phyloP scores from a whole-genome alignment of 2,329 filamentous ascomycete genomes.

The Volutella citrinella region DNA sequence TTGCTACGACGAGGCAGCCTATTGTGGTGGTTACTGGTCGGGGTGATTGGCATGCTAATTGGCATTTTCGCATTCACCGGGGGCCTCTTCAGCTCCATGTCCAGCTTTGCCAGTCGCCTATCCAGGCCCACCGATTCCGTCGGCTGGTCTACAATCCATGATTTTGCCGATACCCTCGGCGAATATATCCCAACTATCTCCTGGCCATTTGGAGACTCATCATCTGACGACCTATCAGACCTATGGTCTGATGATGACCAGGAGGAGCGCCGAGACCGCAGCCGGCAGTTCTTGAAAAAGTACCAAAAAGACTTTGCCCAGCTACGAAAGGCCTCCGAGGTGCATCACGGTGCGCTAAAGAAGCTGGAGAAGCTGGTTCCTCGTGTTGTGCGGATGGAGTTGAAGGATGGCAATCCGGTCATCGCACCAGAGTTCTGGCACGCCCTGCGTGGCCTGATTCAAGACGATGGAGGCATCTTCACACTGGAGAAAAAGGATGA shows the following conservation, averaged over 20 bases:
- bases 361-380: slow-evolving; percentile 53
- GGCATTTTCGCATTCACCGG: slow-evolving; percentile 1
- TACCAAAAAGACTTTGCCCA: slow-evolving; percentile 29
- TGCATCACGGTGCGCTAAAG: slow-evolving; percentile 37
- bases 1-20: slow-evolving; percentile 1
- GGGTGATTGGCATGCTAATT: background rate
- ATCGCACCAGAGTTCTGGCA: slow-evolving; percentile 64
- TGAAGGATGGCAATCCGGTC: slow-evolving; percentile 47
- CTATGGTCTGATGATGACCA: slow-evolving; percentile 13
- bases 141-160: slow-evolving; percentile 7
- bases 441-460: slow-evolving; percentile 56
- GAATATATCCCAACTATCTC: slow-evolving; percentile 24
- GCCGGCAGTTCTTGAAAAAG: slow-evolving; percentile 22
- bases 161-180: slow-evolving; percentile 17
- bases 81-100: background rate
- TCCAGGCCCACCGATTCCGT: slow-evolving; percentile 1
- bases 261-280: slow-evolving; percentile 2
- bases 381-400: slow-evolving; percentile 52
- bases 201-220: slow-evolving; percentile 20
- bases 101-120: no score
- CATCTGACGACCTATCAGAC: slow-evolving; percentile 16
- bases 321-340: slow-evolving; percentile 27
- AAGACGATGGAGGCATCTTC: slow-evolving; percentile 45
- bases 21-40: slow-evolving; percentile 1
- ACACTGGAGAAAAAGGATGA: slow-evolving; percentile 40